Conservation (phyloP, 2,329 filamentous ascomycete species). For the Ophidiomyces ophidiicola region DNA sequence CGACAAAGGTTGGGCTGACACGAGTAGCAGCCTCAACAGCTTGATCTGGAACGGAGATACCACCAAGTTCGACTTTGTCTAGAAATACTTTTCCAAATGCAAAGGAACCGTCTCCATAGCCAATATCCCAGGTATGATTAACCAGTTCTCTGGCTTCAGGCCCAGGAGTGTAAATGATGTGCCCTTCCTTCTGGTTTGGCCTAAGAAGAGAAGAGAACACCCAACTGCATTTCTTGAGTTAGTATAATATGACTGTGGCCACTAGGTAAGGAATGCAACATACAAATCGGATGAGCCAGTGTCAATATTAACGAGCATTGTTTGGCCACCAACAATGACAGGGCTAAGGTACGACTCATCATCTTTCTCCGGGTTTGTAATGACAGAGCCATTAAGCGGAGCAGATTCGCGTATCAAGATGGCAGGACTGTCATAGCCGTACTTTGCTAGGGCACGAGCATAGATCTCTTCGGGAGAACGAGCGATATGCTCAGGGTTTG, state of each 20-base stretch:
- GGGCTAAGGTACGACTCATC: conserved; percentile 51
- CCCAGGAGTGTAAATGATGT: conserved; percentile 47
- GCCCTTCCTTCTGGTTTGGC: conserved; percentile 39
- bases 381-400: conserved; percentile 9
- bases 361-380: conserved; percentile 36
- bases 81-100: conserved; percentile 54
- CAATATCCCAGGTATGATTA: conserved; percentile 47
- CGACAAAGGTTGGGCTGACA: conserved; percentile 41
- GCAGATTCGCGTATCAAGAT: not conserved
- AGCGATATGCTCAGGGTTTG: not conserved
- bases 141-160: conserved; percentile 34
- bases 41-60: conserved; percentile 47
- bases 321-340: conserved; percentile 52
- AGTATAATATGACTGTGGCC: not conserved
- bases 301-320: conserved; percentile 56
- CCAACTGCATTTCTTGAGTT: conserved; percentile 37
- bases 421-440: not conserved
- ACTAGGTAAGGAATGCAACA: conserved; percentile 21
- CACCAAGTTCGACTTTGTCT: conserved; percentile 52
- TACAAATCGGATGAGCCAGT: conserved; percentile 58
- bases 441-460: conserved; percentile 2
- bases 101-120: conserved; percentile 53
- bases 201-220: conserved; percentile 52
- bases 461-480: not conserved
- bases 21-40: conserved; percentile 53